Evolutionary conservation across 257 asterid species (phyloP), one percentile per base, ranked within the genome.

Genomic region (Oldenlandia corymbosa): DNA sequence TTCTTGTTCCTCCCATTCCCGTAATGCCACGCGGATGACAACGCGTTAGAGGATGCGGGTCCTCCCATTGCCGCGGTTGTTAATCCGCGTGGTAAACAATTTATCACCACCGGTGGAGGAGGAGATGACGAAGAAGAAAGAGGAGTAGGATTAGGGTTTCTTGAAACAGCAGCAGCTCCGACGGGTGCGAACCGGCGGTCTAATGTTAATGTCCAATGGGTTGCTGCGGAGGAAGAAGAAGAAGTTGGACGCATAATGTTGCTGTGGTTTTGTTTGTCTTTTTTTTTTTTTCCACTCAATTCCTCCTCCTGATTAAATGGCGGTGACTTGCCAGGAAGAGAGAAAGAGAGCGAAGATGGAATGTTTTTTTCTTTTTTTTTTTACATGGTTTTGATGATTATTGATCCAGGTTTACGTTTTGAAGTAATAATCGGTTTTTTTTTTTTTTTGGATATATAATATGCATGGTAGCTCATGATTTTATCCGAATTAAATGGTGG

Each of bases 321-420:
- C 1, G 45, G 17, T 1, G 23, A 10, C 27, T 41, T 54, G 47
- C 50, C 80, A 72, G 74, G 60, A 76, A 64, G 67, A 61, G 12
- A 64, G 39, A 20, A 58, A 18, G 60, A n/a, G 28, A 54, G 39
- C 39, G 4, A 3, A 34, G 39, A 34, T 4, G 9, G 39, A 34
- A n/a, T n/a, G n/a, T 9, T 54, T 24, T 28, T 1, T 54, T 3
- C 12, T 51, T 17, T 5, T 23, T 7, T 1, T 51, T 24, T 18
- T 51, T 50, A 27, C 31, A 50, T 50, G 55, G 31, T 20, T 50
- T n/a, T n/a, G n/a, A n/a, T n/a, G n/a, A n/a, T n/a, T n/a, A n/a
- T n/a, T n/a, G n/a, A n/a, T n/a, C n/a, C n/a, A n/a, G n/a, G n/a
- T n/a, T n/a, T n/a, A n/a, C n/a, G n/a, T n/a, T n/a, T n/a, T n/a